A percentile compares a stretch with the other conserved stretches of the same genome.
These are phyloP conservation scores for Mucor velutinosus DNA, from an alignment of 371 early-diverging fungal genomes.

Conservation along the genomic window DNA sequence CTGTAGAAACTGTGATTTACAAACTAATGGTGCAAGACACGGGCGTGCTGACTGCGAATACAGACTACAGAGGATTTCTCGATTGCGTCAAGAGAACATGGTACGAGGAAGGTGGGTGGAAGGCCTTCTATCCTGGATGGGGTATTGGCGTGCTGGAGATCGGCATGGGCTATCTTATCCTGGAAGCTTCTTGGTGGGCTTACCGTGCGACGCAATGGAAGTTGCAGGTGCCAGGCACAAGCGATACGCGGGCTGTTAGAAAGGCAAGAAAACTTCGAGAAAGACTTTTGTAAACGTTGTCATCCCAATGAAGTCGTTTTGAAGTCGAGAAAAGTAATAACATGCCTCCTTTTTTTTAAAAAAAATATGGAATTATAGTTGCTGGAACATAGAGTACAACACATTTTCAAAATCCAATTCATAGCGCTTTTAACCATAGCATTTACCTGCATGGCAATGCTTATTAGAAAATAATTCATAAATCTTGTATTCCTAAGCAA, in stretches of 20 bases:
- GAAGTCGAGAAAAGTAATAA: too few relatives aligned
- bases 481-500: too few relatives aligned
- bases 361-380: too few relatives aligned
- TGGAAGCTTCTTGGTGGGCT: slow-evolving; percentile 48
- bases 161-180: slow-evolving; percentile 34
- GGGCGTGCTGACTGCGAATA: slow-evolving; percentile 42
- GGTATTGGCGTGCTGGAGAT: slow-evolving; percentile 44
- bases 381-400: too few relatives aligned
- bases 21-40: slow-evolving; percentile 59
- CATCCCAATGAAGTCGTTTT: too few relatives aligned
- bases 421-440: too few relatives aligned
- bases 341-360: too few relatives aligned
- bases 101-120: slow-evolving; percentile 41
- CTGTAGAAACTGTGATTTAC: slow-evolving; percentile 56
- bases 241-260: slow-evolving; percentile 18
- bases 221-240: slow-evolving; percentile 16
- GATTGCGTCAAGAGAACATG: slow-evolving; percentile 42
- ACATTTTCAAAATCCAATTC: too few relatives aligned
- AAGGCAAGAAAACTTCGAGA: slow-evolving; percentile 27
- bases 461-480: too few relatives aligned
- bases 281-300: slow-evolving; percentile 1
- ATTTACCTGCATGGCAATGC: too few relatives aligned
- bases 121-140: slow-evolving; percentile 50
- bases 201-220: slow-evolving; percentile 38
- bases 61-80: slow-evolving; percentile 51